A percentile compares a stretch with the other conserved stretches of the same genome.
Conservation (phyloP, 345 rosid species). For the Eucalyptus caleyi region DNA sequence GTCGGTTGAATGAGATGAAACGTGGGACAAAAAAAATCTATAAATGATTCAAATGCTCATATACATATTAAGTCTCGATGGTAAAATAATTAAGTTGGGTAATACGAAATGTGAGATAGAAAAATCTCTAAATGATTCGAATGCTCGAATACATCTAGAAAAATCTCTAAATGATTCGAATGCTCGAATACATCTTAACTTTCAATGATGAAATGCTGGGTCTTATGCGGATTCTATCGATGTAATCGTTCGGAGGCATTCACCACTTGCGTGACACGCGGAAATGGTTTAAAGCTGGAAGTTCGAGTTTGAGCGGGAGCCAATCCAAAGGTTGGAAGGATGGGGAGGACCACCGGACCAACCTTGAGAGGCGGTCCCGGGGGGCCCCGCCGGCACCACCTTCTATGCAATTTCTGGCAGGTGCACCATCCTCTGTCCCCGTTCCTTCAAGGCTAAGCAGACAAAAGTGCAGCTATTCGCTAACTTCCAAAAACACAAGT, state of each 20-base stretch:
- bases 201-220: background rate
- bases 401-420: background rate
- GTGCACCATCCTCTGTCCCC: background rate
- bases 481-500: background rate
- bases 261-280: background rate
- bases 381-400: background rate
- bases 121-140: background rate
- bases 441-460: background rate
- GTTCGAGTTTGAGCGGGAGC: background rate
- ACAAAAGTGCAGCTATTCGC: background rate
- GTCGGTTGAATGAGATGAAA: background rate
- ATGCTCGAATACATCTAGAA: background rate
- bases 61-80: too few species aligned
- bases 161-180: background rate
- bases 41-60: background rate
- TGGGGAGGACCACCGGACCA: background rate
- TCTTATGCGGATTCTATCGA: background rate
- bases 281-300: background rate
- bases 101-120: fast-evolving
- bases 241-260: background rate
- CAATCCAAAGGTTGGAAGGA: background rate
- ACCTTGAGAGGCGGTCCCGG: background rate
- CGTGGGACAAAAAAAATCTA: background rate
- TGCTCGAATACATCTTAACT: background rate
- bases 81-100: fast-evolving